Percentiles rank a stretch among this genome's conserved stretches.
Conservation (phyloP, 176 grass and related monocot genomes). For the Carex parvula region DNA sequence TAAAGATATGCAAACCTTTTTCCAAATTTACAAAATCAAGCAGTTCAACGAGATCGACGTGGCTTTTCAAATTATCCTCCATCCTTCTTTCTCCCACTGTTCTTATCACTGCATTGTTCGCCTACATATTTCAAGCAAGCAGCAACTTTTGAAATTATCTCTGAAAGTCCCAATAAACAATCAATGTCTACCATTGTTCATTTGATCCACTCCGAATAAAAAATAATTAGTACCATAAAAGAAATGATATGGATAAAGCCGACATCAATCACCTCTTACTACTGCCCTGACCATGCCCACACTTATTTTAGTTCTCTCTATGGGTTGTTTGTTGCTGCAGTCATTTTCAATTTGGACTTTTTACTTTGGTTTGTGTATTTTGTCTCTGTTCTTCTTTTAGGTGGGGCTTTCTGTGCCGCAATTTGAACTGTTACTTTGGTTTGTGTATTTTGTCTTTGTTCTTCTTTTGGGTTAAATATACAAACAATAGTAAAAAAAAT, state of each 20-base stretch:
- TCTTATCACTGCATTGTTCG: constrained; percentile 62
- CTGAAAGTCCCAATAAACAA: background rate
- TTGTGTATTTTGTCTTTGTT: background rate
- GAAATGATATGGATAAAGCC: background rate
- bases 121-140: constrained; percentile 30
- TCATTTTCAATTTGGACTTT: background rate
- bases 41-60: constrained; percentile 80
- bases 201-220: background rate
- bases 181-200: background rate
- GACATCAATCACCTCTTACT: background rate
- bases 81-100: constrained; percentile 61
- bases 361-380: background rate
- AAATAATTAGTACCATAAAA: background rate
- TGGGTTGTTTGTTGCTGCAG: background rate
- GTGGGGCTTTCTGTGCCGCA: background rate
- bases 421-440: background rate
- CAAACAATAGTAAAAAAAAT: background rate
- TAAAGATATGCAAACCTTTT: constrained; percentile 47
- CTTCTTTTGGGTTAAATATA: background rate
- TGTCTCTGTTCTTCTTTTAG: background rate
- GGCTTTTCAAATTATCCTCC: constrained; percentile 74
- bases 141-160: background rate
- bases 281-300: background rate
- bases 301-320: background rate
- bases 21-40: constrained; percentile 74